Conservation (phyloP, 208 protist species). For the Porcisia hertigi region DNA sequence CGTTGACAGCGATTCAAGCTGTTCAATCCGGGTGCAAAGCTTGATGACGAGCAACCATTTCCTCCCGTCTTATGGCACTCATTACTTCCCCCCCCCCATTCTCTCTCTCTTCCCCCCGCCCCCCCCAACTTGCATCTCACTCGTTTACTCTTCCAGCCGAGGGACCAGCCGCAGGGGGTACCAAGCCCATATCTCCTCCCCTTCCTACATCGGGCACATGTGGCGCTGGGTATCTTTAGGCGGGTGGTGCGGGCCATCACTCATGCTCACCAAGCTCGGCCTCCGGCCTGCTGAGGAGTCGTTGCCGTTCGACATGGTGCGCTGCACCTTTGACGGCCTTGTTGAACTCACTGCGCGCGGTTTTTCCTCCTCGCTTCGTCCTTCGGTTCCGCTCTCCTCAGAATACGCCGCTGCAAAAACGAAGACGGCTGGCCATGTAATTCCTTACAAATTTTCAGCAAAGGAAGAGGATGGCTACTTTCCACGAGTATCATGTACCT, state of each 20-base stretch:
- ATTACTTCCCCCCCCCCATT: background rate
- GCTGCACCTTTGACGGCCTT: constrained; percentile 84
- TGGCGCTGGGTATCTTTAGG: constrained; percentile 82
- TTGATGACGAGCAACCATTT: background rate
- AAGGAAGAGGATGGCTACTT: constrained; percentile 22
- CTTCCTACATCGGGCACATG: constrained; percentile 34
- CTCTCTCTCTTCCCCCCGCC: too few relatives aligned
- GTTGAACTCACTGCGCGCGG: constrained; percentile 56
- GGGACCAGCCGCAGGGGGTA: background rate
- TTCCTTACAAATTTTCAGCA: constrained; percentile 9
- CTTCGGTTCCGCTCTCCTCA: background rate
- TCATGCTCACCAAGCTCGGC: constrained; percentile 79
- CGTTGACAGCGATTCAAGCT: background rate
- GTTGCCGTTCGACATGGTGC: constrained; percentile 81
- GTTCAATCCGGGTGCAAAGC: background rate
- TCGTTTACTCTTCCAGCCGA: background rate
- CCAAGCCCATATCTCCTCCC: background rate
- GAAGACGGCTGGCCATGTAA: background rate
- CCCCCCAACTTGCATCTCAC: too few relatives aligned
- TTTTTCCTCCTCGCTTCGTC: constrained; percentile 29
- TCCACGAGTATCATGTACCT: background rate
- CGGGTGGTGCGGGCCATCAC: constrained; percentile 79
- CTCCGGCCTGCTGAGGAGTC: constrained; percentile 42
- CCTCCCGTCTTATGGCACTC: background rate
- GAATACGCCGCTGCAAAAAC: background rate